Evolutionary conservation across 805 yeast genomes (phyloP).

Genomic region (Teunomyces lycoperdinae): DNA sequence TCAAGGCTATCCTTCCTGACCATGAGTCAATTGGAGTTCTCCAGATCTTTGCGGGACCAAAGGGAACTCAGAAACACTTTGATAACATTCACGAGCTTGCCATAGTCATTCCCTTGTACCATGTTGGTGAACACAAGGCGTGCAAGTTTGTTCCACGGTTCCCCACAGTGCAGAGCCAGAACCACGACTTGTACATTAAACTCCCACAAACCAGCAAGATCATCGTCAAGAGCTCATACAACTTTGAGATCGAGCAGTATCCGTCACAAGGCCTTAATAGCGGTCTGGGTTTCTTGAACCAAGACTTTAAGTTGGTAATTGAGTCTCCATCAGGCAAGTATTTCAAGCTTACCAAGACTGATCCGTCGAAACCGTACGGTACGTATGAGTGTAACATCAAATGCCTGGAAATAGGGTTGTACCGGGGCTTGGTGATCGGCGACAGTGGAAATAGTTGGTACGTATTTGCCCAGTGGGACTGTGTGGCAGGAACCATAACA

Average conservation of each 20-base stretch:
- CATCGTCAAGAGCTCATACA: constrained; percentile 54
- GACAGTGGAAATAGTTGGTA: constrained; percentile 81
- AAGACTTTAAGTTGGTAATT: constrained; percentile 59
- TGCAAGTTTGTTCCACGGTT: constrained; percentile 68
- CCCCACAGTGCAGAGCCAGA: constrained; percentile 66
- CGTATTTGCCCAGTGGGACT: constrained; percentile 88
- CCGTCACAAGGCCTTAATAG: constrained; percentile 51
- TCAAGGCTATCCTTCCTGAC: constrained; percentile 80
- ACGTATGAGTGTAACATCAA: constrained; percentile 59
- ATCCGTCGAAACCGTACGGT: constrained; percentile 46
- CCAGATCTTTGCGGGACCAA: constrained; percentile 68
- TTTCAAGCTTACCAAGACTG: constrained; percentile 53
- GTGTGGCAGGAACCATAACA: constrained; percentile 31
- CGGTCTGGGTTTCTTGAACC: constrained; percentile 30
- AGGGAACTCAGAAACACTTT: constrained; percentile 55
- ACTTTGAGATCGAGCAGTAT: constrained; percentile 61
- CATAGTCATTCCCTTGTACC: constrained; percentile 71
- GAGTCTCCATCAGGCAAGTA: constrained; percentile 86
- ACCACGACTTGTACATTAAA: constrained; percentile 73
- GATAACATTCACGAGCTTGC: constrained; percentile 67
- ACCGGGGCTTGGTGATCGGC: constrained; percentile 80
- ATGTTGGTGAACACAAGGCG: constrained; percentile 60
- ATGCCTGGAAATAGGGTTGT: constrained; percentile 70
- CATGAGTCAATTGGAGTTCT: constrained; percentile 67
- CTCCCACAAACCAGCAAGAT: constrained; percentile 79